A percentile compares a stretch with the other conserved stretches of the same genome.
phyloP scores from a whole-genome alignment of 306 rosid genomes.

The Castanea mollissima region DNA sequence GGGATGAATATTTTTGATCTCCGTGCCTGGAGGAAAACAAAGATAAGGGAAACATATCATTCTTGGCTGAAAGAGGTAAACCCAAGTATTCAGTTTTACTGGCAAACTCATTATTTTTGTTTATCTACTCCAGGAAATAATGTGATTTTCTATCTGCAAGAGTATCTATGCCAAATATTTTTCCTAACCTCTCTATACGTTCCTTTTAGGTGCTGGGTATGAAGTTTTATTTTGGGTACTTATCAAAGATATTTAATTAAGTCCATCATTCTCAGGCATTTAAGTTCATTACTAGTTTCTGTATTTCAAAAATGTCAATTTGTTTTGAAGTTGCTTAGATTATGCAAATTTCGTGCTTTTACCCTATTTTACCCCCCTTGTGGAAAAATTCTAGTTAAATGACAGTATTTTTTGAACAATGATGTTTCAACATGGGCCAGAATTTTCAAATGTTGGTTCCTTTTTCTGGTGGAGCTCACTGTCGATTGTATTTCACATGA shows the following conservation, averaged over 20 bases:
- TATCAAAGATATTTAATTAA: background rate
- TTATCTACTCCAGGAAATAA: background rate
- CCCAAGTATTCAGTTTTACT: conserved; percentile 7
- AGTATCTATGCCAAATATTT: background rate
- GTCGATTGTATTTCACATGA: background rate
- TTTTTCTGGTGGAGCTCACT: background rate
- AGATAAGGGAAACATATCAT: conserved; percentile 80
- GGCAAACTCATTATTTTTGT: background rate
- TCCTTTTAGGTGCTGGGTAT: background rate
- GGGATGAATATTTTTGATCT: conserved; percentile 97
- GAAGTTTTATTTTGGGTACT: background rate
- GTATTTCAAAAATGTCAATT: background rate
- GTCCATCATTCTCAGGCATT: background rate
- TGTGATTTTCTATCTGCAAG: background rate
- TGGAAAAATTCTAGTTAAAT: background rate
- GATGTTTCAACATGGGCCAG: background rate
- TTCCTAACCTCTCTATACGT: background rate
- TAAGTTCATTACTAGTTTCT: background rate
- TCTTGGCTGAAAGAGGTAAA: conserved; percentile 92
- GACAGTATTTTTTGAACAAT: background rate
- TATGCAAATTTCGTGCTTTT: background rate
- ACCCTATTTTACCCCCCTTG: background rate
- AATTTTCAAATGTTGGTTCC: background rate
- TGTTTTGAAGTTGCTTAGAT: background rate
- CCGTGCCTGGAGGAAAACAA: conserved; percentile 75